A percentile compares a stretch with the other conserved stretches of the same genome.
phyloP scores from a whole-genome alignment of 2,329 filamentous ascomycete species.

The Spiromastix sp. region DNA sequence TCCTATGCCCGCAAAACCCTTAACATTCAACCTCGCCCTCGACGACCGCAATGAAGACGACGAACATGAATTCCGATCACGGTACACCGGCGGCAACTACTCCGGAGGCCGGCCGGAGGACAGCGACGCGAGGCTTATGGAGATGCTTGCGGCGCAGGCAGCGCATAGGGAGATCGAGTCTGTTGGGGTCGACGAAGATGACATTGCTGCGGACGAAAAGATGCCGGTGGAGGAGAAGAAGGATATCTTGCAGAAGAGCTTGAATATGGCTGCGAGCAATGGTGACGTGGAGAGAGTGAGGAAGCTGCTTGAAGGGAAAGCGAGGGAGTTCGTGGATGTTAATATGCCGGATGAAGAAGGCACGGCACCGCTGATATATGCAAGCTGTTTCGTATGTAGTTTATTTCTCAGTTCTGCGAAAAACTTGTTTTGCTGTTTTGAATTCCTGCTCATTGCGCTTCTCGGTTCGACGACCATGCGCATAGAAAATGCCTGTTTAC shows the following conservation, averaged over 20 bases:
- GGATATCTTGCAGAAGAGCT: conserved; percentile 68
- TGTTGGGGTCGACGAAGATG: conserved; percentile 67
- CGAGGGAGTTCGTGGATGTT: conserved; percentile 67
- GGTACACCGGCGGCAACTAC: conserved; percentile 22
- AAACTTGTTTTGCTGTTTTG: not conserved
- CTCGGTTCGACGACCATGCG: too few species aligned
- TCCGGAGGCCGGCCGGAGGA: conserved; percentile 43
- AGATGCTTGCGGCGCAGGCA: conserved; percentile 94
- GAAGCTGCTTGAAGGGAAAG: conserved; percentile 63
- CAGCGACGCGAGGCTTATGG: conserved; percentile 79
- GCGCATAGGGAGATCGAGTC: conserved; percentile 59
- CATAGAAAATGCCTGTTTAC: conserved; percentile 8
- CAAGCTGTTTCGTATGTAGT: conserved; percentile 82
- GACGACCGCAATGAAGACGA: conserved; percentile 68
- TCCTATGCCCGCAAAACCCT: conserved; percentile 71
- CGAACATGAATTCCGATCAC: conserved; percentile 33
- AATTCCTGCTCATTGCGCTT: too few species aligned
- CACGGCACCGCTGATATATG: conserved; percentile 92
- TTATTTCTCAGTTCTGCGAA: too few species aligned
- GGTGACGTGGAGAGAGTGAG: conserved; percentile 76
- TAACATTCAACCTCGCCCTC: conserved; percentile 76
- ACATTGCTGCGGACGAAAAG: conserved; percentile 63
- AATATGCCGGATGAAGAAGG: conserved; percentile 88
- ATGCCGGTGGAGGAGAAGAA: conserved; percentile 68
- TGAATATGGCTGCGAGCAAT: conserved; percentile 95